Percentiles rank a stretch among this genome's conserved stretches.
Evolutionary conservation across 257 asterid genomes (phyloP).

Genomic region (Galeopsis tetrahit): DNA sequence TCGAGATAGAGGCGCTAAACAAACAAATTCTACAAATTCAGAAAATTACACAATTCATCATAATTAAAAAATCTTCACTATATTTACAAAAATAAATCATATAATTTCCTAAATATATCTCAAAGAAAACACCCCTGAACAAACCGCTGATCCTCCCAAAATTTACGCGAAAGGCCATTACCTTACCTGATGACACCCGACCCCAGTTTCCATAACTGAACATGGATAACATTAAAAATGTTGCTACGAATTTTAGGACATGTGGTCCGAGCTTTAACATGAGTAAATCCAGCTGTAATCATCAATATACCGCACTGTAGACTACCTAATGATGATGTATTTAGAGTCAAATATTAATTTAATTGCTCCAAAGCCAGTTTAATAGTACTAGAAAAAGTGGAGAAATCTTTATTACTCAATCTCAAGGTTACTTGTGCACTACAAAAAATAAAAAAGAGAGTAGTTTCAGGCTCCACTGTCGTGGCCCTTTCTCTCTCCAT

Average conservation of each 20-base stretch:
- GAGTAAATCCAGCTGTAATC: conserved; percentile 24
- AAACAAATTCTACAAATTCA: too few relatives aligned
- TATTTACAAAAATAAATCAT: too few relatives aligned
- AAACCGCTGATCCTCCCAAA: too few relatives aligned
- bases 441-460: conserved; percentile 28
- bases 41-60: too few relatives aligned
- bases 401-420: conserved; percentile 31
- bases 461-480: conserved; percentile 1
- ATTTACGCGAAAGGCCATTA: too few relatives aligned
- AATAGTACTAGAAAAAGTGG: conserved; percentile 38
- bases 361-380: conserved; percentile 30
- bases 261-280: conserved; percentile 1
- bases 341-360: conserved; percentile 44
- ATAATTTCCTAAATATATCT: too few relatives aligned
- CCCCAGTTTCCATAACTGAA: too few relatives aligned
- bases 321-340: conserved; percentile 30
- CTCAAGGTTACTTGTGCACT: conserved; percentile 50
- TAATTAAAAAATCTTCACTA: too few relatives aligned
- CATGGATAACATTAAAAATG: not conserved
- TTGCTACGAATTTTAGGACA: conserved; percentile 1
- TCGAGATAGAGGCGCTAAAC: too few relatives aligned
- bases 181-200: too few relatives aligned
- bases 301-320: conserved; percentile 3
- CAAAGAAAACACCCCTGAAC: too few relatives aligned
- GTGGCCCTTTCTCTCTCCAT: conserved; percentile 27